phyloP scores from a whole-genome alignment of 345 rosid genomes.

The Euphorbia tirucalli region DNA sequence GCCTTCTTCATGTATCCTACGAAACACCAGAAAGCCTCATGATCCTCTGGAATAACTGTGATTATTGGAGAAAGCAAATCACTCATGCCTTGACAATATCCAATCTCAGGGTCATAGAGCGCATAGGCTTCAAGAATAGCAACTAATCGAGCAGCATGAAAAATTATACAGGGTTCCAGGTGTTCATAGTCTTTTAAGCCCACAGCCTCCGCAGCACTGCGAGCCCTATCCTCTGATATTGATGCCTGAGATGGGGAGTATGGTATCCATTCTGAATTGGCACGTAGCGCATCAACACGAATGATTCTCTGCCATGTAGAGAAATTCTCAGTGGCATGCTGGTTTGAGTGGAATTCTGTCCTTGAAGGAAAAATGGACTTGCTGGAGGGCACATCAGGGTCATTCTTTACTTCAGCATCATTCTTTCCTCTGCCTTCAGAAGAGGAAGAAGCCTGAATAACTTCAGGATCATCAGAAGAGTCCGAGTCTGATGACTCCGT shows the following conservation, averaged over 20 bases:
- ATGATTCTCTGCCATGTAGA: conserved; percentile 89
- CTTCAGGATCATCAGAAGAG: conserved; percentile 68
- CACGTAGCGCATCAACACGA: conserved; percentile 95
- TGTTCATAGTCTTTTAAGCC: conserved; percentile 72
- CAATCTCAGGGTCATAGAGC: conserved; percentile 82
- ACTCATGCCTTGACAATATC: conserved; percentile 99
- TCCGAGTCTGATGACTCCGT: conserved; percentile 84
- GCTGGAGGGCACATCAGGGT: conserved; percentile 27
- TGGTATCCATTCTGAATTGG: conserved; percentile 77
- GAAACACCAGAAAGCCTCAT: conserved; percentile 96
- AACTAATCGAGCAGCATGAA: conserved; percentile 86
- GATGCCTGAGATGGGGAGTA: conserved; percentile 53
- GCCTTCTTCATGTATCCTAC: conserved; percentile 94
- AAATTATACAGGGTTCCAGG: conserved; percentile 71
- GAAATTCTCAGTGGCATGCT: conserved; percentile 54
- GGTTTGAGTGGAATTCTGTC: conserved; percentile 32
- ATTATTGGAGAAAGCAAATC: conserved; percentile 94
- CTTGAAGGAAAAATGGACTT: conserved; percentile 33
- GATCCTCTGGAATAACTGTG: conserved; percentile 67
- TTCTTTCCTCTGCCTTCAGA: conserved; percentile 43
- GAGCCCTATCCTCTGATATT: conserved; percentile 62
- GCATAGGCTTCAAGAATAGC: conserved; percentile 96
- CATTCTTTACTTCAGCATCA: conserved; percentile 37
- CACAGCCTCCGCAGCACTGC: conserved; percentile 66
- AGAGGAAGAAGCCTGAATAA: conserved; percentile 43